These are phyloP conservation scores for Bocquillonia castaneifolia DNA, from an alignment of 441 rosid species.

Conservation along the genomic window DNA sequence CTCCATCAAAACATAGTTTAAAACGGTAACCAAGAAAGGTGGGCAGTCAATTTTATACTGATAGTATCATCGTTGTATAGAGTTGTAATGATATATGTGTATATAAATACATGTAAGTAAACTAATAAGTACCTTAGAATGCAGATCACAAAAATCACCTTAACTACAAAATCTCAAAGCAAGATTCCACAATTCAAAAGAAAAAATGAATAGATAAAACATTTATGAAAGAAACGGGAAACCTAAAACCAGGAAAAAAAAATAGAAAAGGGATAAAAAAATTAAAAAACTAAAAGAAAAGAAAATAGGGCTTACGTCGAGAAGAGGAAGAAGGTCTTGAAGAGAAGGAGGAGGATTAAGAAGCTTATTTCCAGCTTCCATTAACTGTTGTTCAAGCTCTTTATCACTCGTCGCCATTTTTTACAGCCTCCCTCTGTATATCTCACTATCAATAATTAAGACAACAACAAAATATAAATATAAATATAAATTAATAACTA, in stretches of 20 bases:
- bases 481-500: neutral
- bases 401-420: conserved; percentile 51
- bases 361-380: conserved; percentile 70
- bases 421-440: neutral
- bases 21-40: neutral
- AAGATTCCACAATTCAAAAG: neutral
- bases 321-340: conserved; percentile 75
- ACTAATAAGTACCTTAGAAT: no score
- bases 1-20: no score
- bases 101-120: no score
- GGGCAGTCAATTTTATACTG: no score
- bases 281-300: neutral
- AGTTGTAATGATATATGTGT: no score
- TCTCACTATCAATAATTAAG: conserved; percentile 13
- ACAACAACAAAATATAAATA: conserved; percentile 11
- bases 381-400: conserved; percentile 68
- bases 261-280: no score
- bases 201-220: neutral
- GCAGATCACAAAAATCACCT: neutral
- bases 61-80: no score
- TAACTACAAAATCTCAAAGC: neutral
- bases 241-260: no score
- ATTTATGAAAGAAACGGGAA: no score
- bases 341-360: conserved; percentile 53
- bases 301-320: conserved; percentile 59